Conservation (phyloP, 768 basidiomycete genomes). For the Termitomyces eurrhizus region DNA sequence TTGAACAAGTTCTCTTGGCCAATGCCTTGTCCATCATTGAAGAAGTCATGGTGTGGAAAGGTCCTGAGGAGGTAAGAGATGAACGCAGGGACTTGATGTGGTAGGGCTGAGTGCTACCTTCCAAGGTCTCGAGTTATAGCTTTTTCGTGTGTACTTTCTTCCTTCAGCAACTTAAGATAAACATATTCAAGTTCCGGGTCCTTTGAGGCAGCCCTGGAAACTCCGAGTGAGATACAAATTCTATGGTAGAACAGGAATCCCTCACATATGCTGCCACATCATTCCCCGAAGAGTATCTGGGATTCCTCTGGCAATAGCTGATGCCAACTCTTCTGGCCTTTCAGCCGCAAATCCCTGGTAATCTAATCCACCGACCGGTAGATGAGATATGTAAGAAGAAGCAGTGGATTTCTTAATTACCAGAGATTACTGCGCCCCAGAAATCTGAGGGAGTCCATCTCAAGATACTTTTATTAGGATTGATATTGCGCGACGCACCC, state of each 20-base stretch:
- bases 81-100: background rate
- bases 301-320: slow-evolving; percentile 90
- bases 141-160: slow-evolving; percentile 87
- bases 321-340: slow-evolving; percentile 72
- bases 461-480: background rate
- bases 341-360: slow-evolving; percentile 86
- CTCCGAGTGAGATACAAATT: slow-evolving; percentile 10
- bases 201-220: slow-evolving; percentile 89
- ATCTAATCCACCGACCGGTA: slow-evolving; percentile 39
- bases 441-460: slow-evolving; percentile 54
- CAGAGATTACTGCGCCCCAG: slow-evolving; percentile 93
- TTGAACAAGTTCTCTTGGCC: slow-evolving; percentile 98
- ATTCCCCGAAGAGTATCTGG: slow-evolving; percentile 86
- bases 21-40: slow-evolving; percentile 89
- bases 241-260: background rate
- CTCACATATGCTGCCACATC: slow-evolving; percentile 94
- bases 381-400: slow-evolving; percentile 1
- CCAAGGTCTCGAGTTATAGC: slow-evolving; percentile 91
- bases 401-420: slow-evolving; percentile 29
- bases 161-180: slow-evolving; percentile 80
- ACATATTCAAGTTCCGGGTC: slow-evolving; percentile 78
- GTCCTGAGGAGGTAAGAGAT: slow-evolving; percentile 47
- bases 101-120: slow-evolving; percentile 39
- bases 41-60: slow-evolving; percentile 96
- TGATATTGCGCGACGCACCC: slow-evolving; percentile 44